Evolutionary conservation across 495 filamentous ascomycete species (phyloP), one percentile per base, ranked within the genome.

Genomic region (Copromyces sp.): DNA sequence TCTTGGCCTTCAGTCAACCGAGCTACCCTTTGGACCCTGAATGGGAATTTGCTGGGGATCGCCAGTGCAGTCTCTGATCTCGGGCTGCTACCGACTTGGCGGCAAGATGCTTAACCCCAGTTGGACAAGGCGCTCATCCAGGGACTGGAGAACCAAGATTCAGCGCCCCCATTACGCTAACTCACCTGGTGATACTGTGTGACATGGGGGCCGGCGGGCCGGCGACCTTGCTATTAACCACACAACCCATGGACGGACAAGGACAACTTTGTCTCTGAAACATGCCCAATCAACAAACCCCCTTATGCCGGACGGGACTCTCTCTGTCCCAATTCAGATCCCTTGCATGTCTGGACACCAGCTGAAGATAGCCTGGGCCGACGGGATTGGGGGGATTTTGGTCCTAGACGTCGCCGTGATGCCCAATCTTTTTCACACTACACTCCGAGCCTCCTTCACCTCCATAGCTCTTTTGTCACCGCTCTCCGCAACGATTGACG

Each of bases 301-400:
- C 53, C 53, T 61, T 11, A 59, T 59, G 47, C 20, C 47, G 47
- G 9, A 59, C 20, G 20, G 20, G 3, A 53, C 45, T 14, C 20
- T 24, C 3, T 29, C 20, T 7, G 29, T 75, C 68, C 73, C 24
- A 40, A 40, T 69, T 70, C 32, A 61, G 38, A 32, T 38, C 39
- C 74, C 72, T 71, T 74, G 74, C 74, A 73, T 40, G 16, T n/a
- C 61, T 68, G 44, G 68, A 71, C 32, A 24, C 41, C 72, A 75
- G 74, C 72, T 73, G 72, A 75, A 73, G 39, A 61, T 61, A 35
- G 41, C 68, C 59, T 20, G 69, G 40, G 53, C 14, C 12, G 14
- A 61, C 6, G 29, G 12, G 53, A 61, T 61, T 61, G 53, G 53
- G 53, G 53, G 53, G 12, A 17, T 53, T 53, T 1, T 2, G n/a